Base-by-base conservation (phyloP, 1,284 basidiomycete species). In the Rhodotorula sp. region DNA sequence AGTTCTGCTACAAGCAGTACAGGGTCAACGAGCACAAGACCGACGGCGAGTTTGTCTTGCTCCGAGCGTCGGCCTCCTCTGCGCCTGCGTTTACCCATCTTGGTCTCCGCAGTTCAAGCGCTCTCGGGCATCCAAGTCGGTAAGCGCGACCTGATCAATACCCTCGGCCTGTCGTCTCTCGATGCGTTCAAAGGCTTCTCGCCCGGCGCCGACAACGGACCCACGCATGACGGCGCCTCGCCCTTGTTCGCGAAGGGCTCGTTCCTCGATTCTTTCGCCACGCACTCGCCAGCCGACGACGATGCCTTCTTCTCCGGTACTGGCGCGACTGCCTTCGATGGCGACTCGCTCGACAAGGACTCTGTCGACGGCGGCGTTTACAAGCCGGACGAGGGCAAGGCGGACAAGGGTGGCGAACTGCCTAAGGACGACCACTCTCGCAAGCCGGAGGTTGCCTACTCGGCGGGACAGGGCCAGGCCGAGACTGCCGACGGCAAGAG, bases 1-100 rank as follows among this genome's bases (percentile, higher is more conserved):
- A 62, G 60, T 67, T 49, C 54, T 67, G 66, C 60, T 67, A 67
- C 66, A 67, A 67, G 66, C 20, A 57, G 3, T 20, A 43, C 66
- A 58, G 49, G 52, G 18, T 26, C 23, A 21, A 56, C 46, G 12
- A 26, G 60, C 60, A 62, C 47, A 14, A 57, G 5, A 34, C 29
- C 12, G 51, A 67, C 16, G 60, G 65, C 62, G 51, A 54, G 65
- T n/a, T n/a, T 6, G 7, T 31, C 16, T 5, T 16, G 20, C n/a
- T 46, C 15, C 5, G 29, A 34, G 34, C 15, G 43, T 57, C 18
- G 3, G 14, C 49, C n/a, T 8, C 62, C n/a, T n/a, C n/a, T n/a
- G n/a, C n/a, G n/a, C n/a, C 6, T 15, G 21, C 26, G 5, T 21
- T 21, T 18, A 14, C 63, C 14, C 3, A 1, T 29, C 16, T 14